Percentiles rank a stretch among this genome's conserved stretches.
Conservation (phyloP, 371 early-diverging fungal genomes). For the Rhizomucor pusillus region DNA sequence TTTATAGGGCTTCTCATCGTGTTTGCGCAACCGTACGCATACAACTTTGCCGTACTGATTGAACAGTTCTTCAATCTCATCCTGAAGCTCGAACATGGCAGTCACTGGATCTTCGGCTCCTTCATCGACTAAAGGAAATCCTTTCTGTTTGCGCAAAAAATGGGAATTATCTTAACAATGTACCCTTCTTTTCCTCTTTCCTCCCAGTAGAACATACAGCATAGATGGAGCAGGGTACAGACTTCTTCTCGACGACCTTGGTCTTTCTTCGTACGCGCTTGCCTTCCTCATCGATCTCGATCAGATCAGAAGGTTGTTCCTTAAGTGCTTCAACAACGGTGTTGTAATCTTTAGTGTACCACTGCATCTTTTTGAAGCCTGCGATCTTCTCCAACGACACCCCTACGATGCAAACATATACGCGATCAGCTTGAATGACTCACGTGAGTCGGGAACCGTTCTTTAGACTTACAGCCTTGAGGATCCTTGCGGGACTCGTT, state of each 20-base stretch:
- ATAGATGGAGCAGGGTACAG: conserved; percentile 54
- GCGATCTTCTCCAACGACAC: conserved; percentile 56
- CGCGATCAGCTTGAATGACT: background rate
- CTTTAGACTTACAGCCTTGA: conserved; percentile 53
- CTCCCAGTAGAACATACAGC: conserved; percentile 33
- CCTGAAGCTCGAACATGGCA: conserved; percentile 48
- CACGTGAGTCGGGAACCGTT: background rate
- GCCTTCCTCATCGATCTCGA: conserved; percentile 61
- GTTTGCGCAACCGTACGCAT: conserved; percentile 64
- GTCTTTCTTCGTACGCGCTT: conserved; percentile 63
- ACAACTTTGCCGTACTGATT: conserved; percentile 46
- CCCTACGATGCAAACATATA: conserved; percentile 23
- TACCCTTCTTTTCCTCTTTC: background rate
- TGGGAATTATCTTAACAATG: background rate
- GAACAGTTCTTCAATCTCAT: conserved; percentile 60
- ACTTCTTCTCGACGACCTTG: conserved; percentile 39
- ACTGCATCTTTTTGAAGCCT: conserved; percentile 70
- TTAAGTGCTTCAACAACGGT: conserved; percentile 57
- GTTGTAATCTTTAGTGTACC: conserved; percentile 49
- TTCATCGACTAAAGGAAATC: conserved; percentile 46
- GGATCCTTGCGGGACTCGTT: conserved; percentile 48
- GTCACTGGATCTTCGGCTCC: conserved; percentile 28
- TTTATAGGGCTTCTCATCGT: conserved; percentile 44
- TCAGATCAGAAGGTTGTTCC: conserved; percentile 41
- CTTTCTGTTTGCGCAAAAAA: conserved; percentile 41